Conservation (phyloP, 768 basidiomycete species). For the Termitomyces sp. region DNA sequence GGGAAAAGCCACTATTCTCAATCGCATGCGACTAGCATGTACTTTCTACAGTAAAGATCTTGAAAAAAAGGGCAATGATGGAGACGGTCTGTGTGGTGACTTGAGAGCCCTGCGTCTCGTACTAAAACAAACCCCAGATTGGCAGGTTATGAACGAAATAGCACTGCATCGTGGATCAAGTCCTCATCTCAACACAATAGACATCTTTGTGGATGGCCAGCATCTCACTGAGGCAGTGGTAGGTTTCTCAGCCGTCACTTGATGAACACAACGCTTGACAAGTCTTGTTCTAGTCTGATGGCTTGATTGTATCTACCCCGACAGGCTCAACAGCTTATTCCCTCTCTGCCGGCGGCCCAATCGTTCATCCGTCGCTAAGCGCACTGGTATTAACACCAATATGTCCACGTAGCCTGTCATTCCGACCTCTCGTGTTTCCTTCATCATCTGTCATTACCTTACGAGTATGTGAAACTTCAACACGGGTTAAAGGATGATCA, state of each 20-base stretch:
- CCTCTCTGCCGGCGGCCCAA: slow-evolving; percentile 91
- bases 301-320: slow-evolving; percentile 90
- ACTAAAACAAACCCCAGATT: slow-evolving; percentile 42
- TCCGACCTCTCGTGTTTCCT: slow-evolving; percentile 88
- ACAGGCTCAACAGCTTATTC: slow-evolving; percentile 98
- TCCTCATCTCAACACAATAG: slow-evolving; percentile 89
- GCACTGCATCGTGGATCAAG: slow-evolving; percentile 88
- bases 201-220: slow-evolving; percentile 90
- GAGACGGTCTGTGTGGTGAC: slow-evolving; percentile 43
- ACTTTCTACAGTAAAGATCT: slow-evolving; percentile 63
- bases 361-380: slow-evolving; percentile 88
- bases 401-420: slow-evolving; percentile 87
- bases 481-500: neutral
- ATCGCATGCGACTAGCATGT: slow-evolving; percentile 88
- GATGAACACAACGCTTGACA: slow-evolving; percentile 4
- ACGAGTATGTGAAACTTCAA: slow-evolving; percentile 40
- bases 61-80: slow-evolving; percentile 47
- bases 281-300: slow-evolving; percentile 63
- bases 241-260: slow-evolving; percentile 27
- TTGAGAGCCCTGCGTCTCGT: neutral
- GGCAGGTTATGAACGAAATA: slow-evolving; percentile 98
- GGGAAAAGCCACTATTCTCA: slow-evolving; percentile 75
- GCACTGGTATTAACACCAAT: slow-evolving; percentile 94
- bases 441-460: slow-evolving; percentile 71
- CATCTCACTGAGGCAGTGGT: slow-evolving; percentile 95